Conservation (phyloP, 192 early-diverging fungal genomes). For the Entophlyctis helioformis region DNA sequence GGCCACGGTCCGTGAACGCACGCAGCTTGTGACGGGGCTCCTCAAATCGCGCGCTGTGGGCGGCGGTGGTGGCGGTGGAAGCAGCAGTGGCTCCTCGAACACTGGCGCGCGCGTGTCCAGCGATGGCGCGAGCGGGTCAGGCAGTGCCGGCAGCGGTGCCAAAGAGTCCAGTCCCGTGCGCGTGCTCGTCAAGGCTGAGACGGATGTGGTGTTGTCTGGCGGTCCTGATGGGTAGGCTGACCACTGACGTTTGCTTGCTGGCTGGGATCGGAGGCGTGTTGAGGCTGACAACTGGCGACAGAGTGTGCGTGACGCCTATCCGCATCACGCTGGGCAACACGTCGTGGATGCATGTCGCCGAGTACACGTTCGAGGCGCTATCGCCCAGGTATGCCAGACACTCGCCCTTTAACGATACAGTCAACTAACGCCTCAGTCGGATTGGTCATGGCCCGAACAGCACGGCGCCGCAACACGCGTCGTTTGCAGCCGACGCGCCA, state of each 20-base stretch:
- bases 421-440: slow-evolving; percentile 2
- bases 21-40: slow-evolving; percentile 48
- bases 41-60: slow-evolving; percentile 37
- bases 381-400: slow-evolving; percentile 6
- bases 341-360: slow-evolving; percentile 51
- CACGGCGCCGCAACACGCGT: slow-evolving; percentile 1
- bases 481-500: not conserved
- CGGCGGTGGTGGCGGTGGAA: not conserved
- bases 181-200: slow-evolving; percentile 35
- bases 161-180: slow-evolving; percentile 62
- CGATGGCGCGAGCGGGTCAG: too few relatives aligned
- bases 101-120: not conserved
- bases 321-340: slow-evolving; percentile 51
- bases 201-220: slow-evolving; percentile 23
- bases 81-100: not conserved
- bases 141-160: not conserved
- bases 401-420: not conserved
- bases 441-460: slow-evolving; percentile 3
- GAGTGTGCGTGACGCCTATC: slow-evolving; percentile 46
- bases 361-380: slow-evolving; percentile 47
- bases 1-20: slow-evolving; percentile 53
- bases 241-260: not conserved
- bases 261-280: not conserved
- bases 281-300: slow-evolving; percentile 8
- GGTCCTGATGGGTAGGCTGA: slow-evolving; percentile 1